Percentiles rank a stretch among this genome's conserved stretches.
These are phyloP conservation scores for Elaeagnus macrophylla DNA, from an alignment of 306 rosid genomes.

Conservation along the genomic window DNA sequence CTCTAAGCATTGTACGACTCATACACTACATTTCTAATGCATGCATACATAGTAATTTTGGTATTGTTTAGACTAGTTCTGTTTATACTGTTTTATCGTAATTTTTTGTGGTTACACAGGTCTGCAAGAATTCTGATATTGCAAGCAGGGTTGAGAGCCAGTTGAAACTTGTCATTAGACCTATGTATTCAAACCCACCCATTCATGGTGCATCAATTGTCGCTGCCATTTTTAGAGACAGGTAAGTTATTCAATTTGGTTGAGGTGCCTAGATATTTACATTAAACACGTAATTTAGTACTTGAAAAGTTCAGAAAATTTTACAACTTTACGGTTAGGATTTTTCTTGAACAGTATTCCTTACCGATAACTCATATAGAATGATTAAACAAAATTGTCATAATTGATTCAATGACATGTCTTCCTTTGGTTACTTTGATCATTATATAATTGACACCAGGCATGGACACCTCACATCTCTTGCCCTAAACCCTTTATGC, in stretches of 20 bases:
- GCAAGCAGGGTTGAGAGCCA: slow-evolving; percentile 92
- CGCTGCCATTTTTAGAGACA: slow-evolving; percentile 78
- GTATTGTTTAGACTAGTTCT: neutral
- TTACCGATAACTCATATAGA: too few species aligned
- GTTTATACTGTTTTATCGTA: slow-evolving; percentile 8
- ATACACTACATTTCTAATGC: neutral
- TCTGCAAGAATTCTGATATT: slow-evolving; percentile 70
- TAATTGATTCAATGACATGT: neutral
- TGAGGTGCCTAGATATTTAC: neutral
- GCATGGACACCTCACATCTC: neutral
- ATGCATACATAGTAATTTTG: neutral
- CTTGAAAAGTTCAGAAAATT: too few species aligned
- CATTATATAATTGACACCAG: neutral
- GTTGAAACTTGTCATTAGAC: slow-evolving; percentile 91
- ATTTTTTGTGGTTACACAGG: slow-evolving; percentile 31
- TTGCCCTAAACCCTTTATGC: neutral
- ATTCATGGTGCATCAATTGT: slow-evolving; percentile 99
- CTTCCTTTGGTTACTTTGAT: too few species aligned
- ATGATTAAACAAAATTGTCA: neutral
- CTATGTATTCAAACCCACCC: slow-evolving; percentile 97
- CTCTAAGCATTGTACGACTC: slow-evolving; percentile 77
- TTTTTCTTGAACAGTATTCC: too few species aligned
- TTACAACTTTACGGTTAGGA: too few species aligned
- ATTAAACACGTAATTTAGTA: neutral
- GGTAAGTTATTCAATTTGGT: slow-evolving; percentile 33